Conservation (phyloP, 1,139 yeast genomes). For the Hemisphaericaspora lyxosophila region DNA sequence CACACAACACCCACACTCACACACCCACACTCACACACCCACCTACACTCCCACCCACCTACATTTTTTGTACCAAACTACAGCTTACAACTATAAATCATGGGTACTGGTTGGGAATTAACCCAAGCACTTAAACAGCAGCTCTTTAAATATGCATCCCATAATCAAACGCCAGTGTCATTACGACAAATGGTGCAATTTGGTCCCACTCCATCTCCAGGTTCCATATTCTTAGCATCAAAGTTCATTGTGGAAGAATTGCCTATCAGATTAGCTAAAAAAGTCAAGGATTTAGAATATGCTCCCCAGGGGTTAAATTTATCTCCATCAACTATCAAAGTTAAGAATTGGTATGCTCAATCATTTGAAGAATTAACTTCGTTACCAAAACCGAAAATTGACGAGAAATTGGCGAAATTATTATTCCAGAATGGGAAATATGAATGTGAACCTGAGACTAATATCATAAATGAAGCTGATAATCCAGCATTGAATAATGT, state of each 20-base stretch:
- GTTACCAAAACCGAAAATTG: slow-evolving; percentile 49
- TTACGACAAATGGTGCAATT: slow-evolving; percentile 91
- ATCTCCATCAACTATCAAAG: slow-evolving; percentile 74
- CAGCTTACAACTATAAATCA: no score
- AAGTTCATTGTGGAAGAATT: slow-evolving; percentile 84
- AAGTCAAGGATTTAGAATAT: slow-evolving; percentile 80
- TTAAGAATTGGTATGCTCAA: slow-evolving; percentile 88
- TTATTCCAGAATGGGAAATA: slow-evolving; percentile 25
- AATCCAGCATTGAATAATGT: slow-evolving; percentile 46
- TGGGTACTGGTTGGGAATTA: slow-evolving; percentile 50
- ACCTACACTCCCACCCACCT: no score
- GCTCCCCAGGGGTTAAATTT: slow-evolving; percentile 74
- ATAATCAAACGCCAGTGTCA: slow-evolving; percentile 83
- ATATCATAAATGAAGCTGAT: slow-evolving; percentile 33
- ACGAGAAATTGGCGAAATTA: slow-evolving; percentile 36
- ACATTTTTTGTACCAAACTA: no score
- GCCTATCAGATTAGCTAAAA: slow-evolving; percentile 81
- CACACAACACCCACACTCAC: background rate
- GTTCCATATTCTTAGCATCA: slow-evolving; percentile 78
- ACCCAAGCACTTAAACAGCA: slow-evolving; percentile 39
- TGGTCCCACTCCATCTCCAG: slow-evolving; percentile 76
- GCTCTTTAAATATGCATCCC: slow-evolving; percentile 60
- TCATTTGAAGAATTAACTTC: slow-evolving; percentile 79
- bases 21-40: background rate
- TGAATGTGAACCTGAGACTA: slow-evolving; percentile 8